These are phyloP conservation scores for Periglandula ipomoeae DNA, from an alignment of 2,329 filamentous ascomycete species.

Conservation along the genomic window DNA sequence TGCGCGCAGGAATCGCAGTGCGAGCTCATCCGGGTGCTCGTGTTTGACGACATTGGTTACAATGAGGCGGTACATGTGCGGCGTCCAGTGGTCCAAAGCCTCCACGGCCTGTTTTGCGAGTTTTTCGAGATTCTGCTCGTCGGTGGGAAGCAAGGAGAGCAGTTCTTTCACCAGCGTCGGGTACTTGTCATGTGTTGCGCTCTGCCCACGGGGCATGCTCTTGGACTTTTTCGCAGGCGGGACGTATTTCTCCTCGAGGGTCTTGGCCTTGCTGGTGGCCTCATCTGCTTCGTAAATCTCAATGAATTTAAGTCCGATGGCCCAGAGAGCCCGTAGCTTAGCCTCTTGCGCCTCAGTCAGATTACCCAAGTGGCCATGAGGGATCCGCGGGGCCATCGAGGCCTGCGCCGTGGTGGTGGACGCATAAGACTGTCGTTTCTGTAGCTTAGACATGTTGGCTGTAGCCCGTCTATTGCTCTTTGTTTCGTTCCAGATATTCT, in stretches of 20 bases:
- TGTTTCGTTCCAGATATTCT: no score
- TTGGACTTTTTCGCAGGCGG: slow-evolving; percentile 19
- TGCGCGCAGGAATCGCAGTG: slow-evolving; percentile 68
- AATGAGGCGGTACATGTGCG: slow-evolving; percentile 63
- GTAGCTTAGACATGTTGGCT: slow-evolving; percentile 5
- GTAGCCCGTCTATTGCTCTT: no score
- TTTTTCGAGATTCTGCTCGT: slow-evolving; percentile 75
- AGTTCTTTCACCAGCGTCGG: slow-evolving; percentile 20
- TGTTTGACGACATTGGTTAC: slow-evolving; percentile 89
- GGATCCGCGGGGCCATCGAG: not conserved
- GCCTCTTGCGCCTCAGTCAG: slow-evolving; percentile 72
- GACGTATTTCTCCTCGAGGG: slow-evolving; percentile 23
- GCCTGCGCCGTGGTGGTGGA: not conserved
- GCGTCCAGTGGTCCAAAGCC: slow-evolving; percentile 60
- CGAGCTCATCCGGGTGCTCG: slow-evolving; percentile 74
- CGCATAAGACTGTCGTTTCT: slow-evolving; percentile 2
- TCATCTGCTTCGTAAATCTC: slow-evolving; percentile 35
- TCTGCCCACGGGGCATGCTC: slow-evolving; percentile 56
- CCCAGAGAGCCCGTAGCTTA: slow-evolving; percentile 78
- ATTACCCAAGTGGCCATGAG: slow-evolving; percentile 40
- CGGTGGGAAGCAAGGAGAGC: slow-evolving; percentile 30
- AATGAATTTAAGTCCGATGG: slow-evolving; percentile 60
- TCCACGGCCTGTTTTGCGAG: slow-evolving; percentile 73
- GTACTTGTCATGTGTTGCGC: slow-evolving; percentile 44
- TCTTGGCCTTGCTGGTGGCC: slow-evolving; percentile 15